Base-by-base conservation (phyloP, 1,139 yeast genomes). In the Pichia sp. region DNA sequence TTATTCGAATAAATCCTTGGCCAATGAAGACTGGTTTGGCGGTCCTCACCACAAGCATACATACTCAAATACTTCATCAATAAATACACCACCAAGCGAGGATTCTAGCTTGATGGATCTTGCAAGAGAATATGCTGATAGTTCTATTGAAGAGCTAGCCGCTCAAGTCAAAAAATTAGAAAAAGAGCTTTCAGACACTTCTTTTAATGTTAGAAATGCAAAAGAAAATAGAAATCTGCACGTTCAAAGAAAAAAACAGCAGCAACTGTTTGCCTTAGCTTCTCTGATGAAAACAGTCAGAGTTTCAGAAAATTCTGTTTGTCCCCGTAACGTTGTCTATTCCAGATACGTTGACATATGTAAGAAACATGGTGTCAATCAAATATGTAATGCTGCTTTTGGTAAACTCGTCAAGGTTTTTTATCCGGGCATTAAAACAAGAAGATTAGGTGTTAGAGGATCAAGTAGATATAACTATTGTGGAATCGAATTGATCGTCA, bases 401-500 rank as follows among this genome's bases (percentile, higher is more conserved):
- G 97, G 97, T 16, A 89, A 89, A 66, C 74, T 90, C 48, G 92
- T 90, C 11, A 78, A 88, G 58, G 75, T 85, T 8, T 72, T 86
- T 13, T 90, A 82, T 64, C 97, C 97, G 1, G 77, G 76, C 55
- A 75, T 90, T 60, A 85, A 88, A 36, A 88, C 96, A 0, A 78
- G 97, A 62, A 77, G 98, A 58, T 74, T 90, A 57, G 98, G 97
- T 11, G 85, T 86, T 71, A 76, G 97, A 53, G 97, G 97, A 8
- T 92, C 87, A 66, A 85, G 93, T 23, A 88, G 89, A 65, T 90
- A 92, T 68, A 96, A 90, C 67, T 92, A 90, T 68, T 89, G 96
- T 71, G 97, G 97, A 1, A 76, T 90, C 52, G 80, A 79, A 62
- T 70, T 90, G 53, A 72, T 80, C 19, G 87, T 81, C 50, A 74